Conservation (phyloP, 768 basidiomycete genomes). For the Multifurca ochricompacta region DNA sequence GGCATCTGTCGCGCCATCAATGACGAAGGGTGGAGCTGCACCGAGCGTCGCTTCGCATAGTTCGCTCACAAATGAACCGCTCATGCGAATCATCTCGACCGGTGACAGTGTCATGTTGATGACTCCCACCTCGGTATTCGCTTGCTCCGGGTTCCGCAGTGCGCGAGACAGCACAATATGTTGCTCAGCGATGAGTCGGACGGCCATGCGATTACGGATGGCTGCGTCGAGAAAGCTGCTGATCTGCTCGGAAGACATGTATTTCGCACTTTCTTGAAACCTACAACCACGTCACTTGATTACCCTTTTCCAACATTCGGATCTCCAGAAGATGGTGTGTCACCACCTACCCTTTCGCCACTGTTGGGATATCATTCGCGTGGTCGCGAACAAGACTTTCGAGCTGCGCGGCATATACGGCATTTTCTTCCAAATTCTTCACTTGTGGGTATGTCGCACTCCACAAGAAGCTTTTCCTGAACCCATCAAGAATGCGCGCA, state of each 20-base stretch:
- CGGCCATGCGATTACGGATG: slow-evolving; percentile 80
- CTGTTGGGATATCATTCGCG: slow-evolving; percentile 80
- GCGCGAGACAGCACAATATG: slow-evolving; percentile 79
- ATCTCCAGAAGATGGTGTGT: too few species aligned
- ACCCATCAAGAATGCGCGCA: slow-evolving; percentile 58
- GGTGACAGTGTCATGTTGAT: slow-evolving; percentile 71
- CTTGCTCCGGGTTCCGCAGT: slow-evolving; percentile 35
- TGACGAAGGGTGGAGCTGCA: slow-evolving; percentile 50
- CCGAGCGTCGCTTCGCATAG: slow-evolving; percentile 85
- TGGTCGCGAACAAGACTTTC: slow-evolving; percentile 66
- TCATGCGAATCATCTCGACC: slow-evolving; percentile 64
- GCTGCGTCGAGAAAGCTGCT: slow-evolving; percentile 75
- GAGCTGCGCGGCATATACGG: slow-evolving; percentile 57
- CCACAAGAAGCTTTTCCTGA: slow-evolving; percentile 61
- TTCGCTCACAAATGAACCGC: slow-evolving; percentile 75
- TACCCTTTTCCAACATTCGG: neutral
- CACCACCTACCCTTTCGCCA: slow-evolving; percentile 82
- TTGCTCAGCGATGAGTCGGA: slow-evolving; percentile 85
- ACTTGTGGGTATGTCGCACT: slow-evolving; percentile 62
- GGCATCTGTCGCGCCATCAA: slow-evolving; percentile 64
- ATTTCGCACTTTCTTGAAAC: slow-evolving; percentile 79
- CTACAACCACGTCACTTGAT: too few species aligned
- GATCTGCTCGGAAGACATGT: slow-evolving; percentile 76
- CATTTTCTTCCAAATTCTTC: slow-evolving; percentile 60
- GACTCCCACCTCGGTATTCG: slow-evolving; percentile 52